These are phyloP conservation scores for Echria macrotheca DNA, from an alignment of 495 filamentous ascomycete genomes.

Conservation along the genomic window DNA sequence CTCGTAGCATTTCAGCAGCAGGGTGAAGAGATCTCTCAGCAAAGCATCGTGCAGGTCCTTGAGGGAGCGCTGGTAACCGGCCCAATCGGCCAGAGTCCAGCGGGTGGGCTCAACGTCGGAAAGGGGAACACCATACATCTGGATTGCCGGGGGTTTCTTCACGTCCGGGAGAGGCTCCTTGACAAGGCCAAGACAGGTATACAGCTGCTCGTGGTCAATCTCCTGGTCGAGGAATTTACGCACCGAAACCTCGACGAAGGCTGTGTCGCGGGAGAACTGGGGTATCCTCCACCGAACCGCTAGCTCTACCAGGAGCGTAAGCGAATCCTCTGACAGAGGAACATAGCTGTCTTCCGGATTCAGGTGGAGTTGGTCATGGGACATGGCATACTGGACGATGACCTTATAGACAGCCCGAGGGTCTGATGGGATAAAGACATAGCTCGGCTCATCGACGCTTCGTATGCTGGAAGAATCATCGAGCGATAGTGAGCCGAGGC, in stretches of 20 bases:
- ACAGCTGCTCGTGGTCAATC: conserved; percentile 72
- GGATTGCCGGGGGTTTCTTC: conserved; percentile 43
- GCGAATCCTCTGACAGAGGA: conserved; percentile 74
- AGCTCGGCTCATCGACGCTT: conserved; percentile 51
- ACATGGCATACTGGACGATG: conserved; percentile 69
- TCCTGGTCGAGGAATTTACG: conserved; percentile 85
- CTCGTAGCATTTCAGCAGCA: conserved; percentile 83
- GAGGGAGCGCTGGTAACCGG: conserved; percentile 68
- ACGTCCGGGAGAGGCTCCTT: conserved; percentile 62
- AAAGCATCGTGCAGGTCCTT: conserved; percentile 73
- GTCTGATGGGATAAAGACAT: conserved; percentile 85
- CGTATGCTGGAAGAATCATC: conserved; percentile 50
- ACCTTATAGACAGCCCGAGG: conserved; percentile 73
- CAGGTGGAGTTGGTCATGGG: conserved; percentile 49
- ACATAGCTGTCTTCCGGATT: conserved; percentile 47
- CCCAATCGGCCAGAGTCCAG: conserved; percentile 80
- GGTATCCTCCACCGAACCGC: conserved; percentile 88
- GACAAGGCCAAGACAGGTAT: conserved; percentile 72
- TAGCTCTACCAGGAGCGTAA: conserved; percentile 78
- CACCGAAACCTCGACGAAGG: conserved; percentile 79
- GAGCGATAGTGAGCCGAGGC: conserved; percentile 66
- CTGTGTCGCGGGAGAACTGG: conserved; percentile 67
- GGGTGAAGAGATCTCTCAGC: conserved; percentile 79
- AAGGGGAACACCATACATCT: conserved; percentile 36
- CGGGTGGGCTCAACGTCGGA: conserved; percentile 41